Evolutionary conservation across 2,329 filamentous ascomycete genomes (phyloP), one percentile per base, ranked within the genome.

Genomic region (Tolypocladium tundrense): DNA sequence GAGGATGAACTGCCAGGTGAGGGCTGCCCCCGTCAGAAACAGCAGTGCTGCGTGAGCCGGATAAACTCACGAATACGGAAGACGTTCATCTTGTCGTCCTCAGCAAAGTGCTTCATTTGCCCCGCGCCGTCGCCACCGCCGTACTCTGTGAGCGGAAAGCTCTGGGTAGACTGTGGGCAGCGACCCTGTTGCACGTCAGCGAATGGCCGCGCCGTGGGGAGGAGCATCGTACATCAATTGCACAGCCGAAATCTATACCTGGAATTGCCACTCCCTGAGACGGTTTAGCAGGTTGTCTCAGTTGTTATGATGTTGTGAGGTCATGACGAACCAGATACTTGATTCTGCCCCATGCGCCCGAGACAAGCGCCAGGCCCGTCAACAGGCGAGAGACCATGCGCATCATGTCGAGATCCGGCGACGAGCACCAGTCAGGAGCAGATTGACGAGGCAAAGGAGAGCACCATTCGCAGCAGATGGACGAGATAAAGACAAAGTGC

Each of bases 71-170:
- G 81, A 10, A 87, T 72, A 24, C 76, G 70, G 69, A 84, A 84
- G 41, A 80, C 75, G 64, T 85, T 85, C 55, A 84, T 73, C 57
- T 72, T 72, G 60, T 77, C 72, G 57, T 81, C 72, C 14, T 74
- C 69, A 51, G 77, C 73, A 63, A 84, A 85, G 63, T 85, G 81
- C 48, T 78, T 72, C 78, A 85, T 84, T 64, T 85, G 81, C 0
- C 69, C 76, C 4, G 71, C 69, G 13, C 77, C 80, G 53, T 70
- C 68, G 61, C 67, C 70, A 21, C 69, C 70, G 9, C 69, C 69
- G 13, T 68, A 63, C 21, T 63, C 59, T 8, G 60, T 65, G 14
- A 73, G 60, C 11, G 73, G 73, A 35, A 77, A 65, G 53, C 73
- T 69, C 19, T 69, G 65, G 0, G 69, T 71, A 16, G 64, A 63